phyloP scores from a whole-genome alignment of 768 basidiomycete genomes.

The Russula ochroleuca region DNA sequence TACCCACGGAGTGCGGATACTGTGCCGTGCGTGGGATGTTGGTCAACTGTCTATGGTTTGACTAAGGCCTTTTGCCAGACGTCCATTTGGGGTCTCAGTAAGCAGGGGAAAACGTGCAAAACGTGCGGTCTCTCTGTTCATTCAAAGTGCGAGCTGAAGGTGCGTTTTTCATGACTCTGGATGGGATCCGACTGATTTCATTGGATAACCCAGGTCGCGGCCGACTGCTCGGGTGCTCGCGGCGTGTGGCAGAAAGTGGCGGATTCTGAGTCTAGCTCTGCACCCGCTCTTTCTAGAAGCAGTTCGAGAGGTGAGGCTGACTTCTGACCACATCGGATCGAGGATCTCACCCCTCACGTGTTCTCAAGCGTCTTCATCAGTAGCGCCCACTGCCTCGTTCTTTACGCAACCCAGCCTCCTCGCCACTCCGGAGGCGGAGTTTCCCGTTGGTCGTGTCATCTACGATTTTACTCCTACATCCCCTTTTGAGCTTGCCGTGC shows the following conservation, averaged over 20 bases:
- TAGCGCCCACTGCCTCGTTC: slow-evolving; percentile 51
- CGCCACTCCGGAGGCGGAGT: slow-evolving; percentile 41
- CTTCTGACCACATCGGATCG: slow-evolving; percentile 16
- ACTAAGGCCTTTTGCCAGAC: slow-evolving; percentile 41
- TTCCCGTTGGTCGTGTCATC: slow-evolving; percentile 55
- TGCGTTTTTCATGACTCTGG: slow-evolving; percentile 31
- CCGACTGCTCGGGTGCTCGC: slow-evolving; percentile 50
- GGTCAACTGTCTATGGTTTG: slow-evolving; percentile 4
- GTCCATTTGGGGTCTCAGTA: slow-evolving; percentile 83
- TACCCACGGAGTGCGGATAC: slow-evolving; percentile 76
- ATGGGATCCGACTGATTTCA: slow-evolving; percentile 8
- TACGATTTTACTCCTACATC: slow-evolving; percentile 75
- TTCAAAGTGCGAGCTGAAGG: slow-evolving; percentile 83
- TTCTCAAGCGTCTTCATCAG: slow-evolving; percentile 22
- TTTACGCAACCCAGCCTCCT: slow-evolving; percentile 44
- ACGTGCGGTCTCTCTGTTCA: slow-evolving; percentile 76
- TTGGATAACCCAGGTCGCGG: slow-evolving; percentile 53
- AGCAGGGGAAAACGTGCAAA: slow-evolving; percentile 83
- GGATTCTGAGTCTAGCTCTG: slow-evolving; percentile 32
- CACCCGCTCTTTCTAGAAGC: slow-evolving; percentile 37
- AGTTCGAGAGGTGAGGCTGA: slow-evolving; percentile 30
- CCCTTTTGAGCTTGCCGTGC: slow-evolving; percentile 68
- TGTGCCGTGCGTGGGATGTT: slow-evolving; percentile 41
- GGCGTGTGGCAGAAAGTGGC: slow-evolving; percentile 30
- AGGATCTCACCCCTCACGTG: slow-evolving; percentile 24